Percentiles rank a stretch among this genome's conserved stretches.
These are phyloP conservation scores for Salix caprea DNA, from an alignment of 345 rosid genomes.

Conservation along the genomic window DNA sequence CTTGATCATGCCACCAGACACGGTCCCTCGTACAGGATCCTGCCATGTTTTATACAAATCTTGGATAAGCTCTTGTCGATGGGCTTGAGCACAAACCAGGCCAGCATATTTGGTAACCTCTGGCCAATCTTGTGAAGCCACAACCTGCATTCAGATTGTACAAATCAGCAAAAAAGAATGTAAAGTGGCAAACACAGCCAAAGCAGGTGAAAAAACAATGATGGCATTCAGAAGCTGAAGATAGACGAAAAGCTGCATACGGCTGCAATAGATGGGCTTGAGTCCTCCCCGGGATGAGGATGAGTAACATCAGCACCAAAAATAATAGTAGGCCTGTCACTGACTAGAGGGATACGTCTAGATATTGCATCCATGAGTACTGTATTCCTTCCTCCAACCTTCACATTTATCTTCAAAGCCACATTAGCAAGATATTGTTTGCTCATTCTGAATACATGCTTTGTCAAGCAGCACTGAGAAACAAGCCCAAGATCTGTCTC, in stretches of 20 bases:
- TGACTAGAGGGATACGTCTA: conserved; percentile 88
- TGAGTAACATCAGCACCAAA: conserved; percentile 99
- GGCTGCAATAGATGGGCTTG: conserved; percentile 99
- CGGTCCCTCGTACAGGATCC: conserved; percentile 86
- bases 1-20: conserved; percentile 98
- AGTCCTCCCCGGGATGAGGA: conserved; percentile 99
- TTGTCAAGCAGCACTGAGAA: conserved; percentile 92
- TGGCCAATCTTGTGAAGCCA: conserved; percentile 99
- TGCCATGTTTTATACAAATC: conserved; percentile 91
- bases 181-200: not conserved
- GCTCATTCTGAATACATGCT: conserved; percentile 81
- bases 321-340: conserved; percentile 88
- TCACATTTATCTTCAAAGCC: conserved; percentile 88
- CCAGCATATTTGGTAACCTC: conserved; percentile 98
- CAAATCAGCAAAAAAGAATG: not conserved
- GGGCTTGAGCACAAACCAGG: conserved; percentile 96
- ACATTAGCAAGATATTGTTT: conserved; percentile 95
- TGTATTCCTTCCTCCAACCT: conserved; percentile 98
- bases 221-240: not conserved
- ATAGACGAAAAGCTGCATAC: conserved; percentile 36
- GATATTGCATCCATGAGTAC: conserved; percentile 94
- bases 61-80: conserved; percentile 97
- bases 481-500: conserved; percentile 97
- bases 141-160: conserved; percentile 52
- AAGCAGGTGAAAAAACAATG: not conserved